phyloP scores from a whole-genome alignment of 1,284 basidiomycete species.

The Apiotrichum brassicae region DNA sequence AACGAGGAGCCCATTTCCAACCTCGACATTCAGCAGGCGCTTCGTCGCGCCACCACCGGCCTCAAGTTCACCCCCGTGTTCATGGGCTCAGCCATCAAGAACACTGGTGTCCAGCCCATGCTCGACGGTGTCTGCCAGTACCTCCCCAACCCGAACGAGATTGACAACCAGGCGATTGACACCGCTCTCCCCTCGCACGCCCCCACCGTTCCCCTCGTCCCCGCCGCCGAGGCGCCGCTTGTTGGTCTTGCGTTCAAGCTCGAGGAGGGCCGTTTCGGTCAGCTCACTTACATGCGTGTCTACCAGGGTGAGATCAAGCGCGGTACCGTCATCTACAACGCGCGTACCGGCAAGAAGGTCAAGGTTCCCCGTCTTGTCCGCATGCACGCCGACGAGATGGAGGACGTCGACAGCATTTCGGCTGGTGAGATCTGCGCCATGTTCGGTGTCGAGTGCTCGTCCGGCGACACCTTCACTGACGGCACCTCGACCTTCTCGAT shows the following conservation, averaged over 20 bases:
- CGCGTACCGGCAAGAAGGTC: conserved; percentile 92
- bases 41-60: conserved; percentile 79
- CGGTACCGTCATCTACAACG: conserved; percentile 82
- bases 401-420: conserved; percentile 91
- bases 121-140: conserved; percentile 95
- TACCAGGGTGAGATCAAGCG: conserved; percentile 91
- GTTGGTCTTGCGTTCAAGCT: conserved; percentile 98
- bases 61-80: conserved; percentile 96
- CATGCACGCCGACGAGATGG: conserved; percentile 99
- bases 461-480: conserved; percentile 97
- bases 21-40: conserved; percentile 70
- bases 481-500: conserved; percentile 79
- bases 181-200: conserved; percentile 61
- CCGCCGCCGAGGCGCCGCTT: conserved; percentile 76
- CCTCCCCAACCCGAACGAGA: conserved; percentile 82
- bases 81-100: conserved; percentile 95
- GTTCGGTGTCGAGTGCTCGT: conserved; percentile 98
- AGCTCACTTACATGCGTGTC: conserved; percentile 98
- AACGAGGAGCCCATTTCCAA: conserved; percentile 72
- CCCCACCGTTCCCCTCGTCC: conserved; percentile 66
- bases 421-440: conserved; percentile 99
- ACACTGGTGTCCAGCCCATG: conserved; percentile 90
- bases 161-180: conserved; percentile 75
- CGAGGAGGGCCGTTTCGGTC: conserved; percentile 94
- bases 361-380: conserved; percentile 96